Base-by-base conservation (phyloP, 805 yeast genomes). In the Starmerella vaccinii region DNA sequence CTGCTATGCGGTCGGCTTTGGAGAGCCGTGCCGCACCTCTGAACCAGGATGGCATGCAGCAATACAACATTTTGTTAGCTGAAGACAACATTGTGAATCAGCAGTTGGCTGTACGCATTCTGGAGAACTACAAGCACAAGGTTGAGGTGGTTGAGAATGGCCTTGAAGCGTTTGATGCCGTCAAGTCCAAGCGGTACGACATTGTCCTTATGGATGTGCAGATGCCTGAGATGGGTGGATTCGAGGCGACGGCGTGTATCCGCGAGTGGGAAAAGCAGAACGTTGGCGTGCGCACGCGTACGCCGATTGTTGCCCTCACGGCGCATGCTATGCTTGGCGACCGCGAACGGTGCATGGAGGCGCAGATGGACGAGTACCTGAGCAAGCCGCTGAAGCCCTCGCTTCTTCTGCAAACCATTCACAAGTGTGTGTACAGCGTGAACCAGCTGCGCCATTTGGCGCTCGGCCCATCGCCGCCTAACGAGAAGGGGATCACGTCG, bases 251-350 rank as follows among this genome's bases (percentile, higher is more conserved):
- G 1, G 85, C 82, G 43, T 78, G 80, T 65, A 86, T 86, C 49
- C 72, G 95, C 59, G 87, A 83, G 62, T 85, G 94, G 94, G 95
- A 86, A 67, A 78, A 76, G 70, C 82, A 81, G 66, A 75, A 80
- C 19, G 80, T 81, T 55, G 87, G 89, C 40, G 74, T 81, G 47
- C 75, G 84, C 29, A 79, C 82, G 54, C 74, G 94, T 52, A 82
- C 90, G 1, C 95, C 95, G 19, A 86, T 86, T 59, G 85, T 86
- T 60, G 95, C 95, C 1, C 72, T 86, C 52, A 87, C 95, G 0
- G 95, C 95, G 0, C 95, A 86, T 65, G 95, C 95, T 3, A 87
- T 86, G 95, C 72, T 86, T 70, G 95, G 95, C 44, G 95, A 87
- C 66, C 71, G 95, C 47, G 95, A 86, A 63, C 75, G 83, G 59